Base-by-base conservation (phyloP, 2,329 filamentous ascomycete genomes). In the Fusarium transvaalense region DNA sequence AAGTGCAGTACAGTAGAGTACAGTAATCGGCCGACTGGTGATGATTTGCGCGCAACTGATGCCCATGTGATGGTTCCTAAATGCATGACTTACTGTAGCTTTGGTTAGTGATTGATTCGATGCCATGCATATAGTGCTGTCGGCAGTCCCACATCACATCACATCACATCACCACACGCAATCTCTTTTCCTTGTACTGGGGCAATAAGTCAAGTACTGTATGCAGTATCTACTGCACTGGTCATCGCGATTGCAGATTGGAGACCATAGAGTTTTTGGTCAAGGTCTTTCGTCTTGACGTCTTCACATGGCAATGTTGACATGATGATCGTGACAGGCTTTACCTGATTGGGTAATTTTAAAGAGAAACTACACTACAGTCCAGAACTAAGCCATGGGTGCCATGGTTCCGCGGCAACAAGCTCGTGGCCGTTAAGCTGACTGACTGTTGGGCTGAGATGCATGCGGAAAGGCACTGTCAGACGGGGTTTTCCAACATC, bases 31-130 rank as follows among this genome's bases (percentile, higher is more conserved):
- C 23, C 23, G 13, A n/a, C 34, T 45, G 42, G 12, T n/a, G 23
- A 21, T 29, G 42, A 19, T 25, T 27, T 45, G n/a, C 25, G 17
- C 25, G 17, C 17, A 51, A 39, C 19, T 38, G 14, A 27, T 27
- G n/a, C 10, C 9, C 60, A 61, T 68, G 65, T 68, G 60, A 68
- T 69, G 32, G 32, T 27, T 39, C 23, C 29, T 29, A 9, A 38
- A 35, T 29, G 23, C n/a, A 48, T 23, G 45, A 12, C 45, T 27
- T 32, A n/a, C n/a, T n/a, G n/a, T n/a, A 23, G 25, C 50, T 32
- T 42, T 43, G 12, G 35, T 42, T 43, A 8, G 35, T 34, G 19
- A 42, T 32, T 29, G 19, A 32, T 23, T 43, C 27, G 17, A 23
- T 35, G 51, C 17, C 31, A 23, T 47, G 19, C 19, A 37, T 25